Evolutionary conservation across 257 asterid genomes (phyloP).

Genomic region (Cynanchum wilfordii): DNA sequence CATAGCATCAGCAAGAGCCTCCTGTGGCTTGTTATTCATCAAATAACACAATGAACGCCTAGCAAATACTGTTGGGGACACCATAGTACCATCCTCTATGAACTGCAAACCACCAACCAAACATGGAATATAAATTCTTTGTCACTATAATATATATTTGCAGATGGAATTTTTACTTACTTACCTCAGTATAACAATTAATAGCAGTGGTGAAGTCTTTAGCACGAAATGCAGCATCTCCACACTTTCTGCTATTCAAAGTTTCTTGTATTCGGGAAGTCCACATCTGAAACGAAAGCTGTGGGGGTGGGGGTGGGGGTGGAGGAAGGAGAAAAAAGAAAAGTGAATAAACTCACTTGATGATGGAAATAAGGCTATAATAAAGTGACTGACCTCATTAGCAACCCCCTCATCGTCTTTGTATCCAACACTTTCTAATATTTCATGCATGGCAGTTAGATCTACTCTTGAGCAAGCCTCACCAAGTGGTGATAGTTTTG

Average conservation of each 20-base stretch:
- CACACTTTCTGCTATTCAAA: slow-evolving; percentile 36
- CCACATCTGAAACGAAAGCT: slow-evolving; percentile 53
- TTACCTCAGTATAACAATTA: slow-evolving; percentile 34
- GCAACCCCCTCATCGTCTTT: slow-evolving; percentile 40
- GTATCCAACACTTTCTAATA: slow-evolving; percentile 43
- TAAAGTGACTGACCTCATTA: slow-evolving; percentile 33
- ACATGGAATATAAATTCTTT: too few relatives aligned
- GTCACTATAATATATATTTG: too few relatives aligned
- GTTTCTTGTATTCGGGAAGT: slow-evolving; percentile 41
- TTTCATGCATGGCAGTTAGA: slow-evolving; percentile 39
- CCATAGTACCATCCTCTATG: slow-evolving; percentile 32
- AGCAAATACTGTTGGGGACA: slow-evolving; percentile 44
- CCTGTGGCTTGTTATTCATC: slow-evolving; percentile 32
- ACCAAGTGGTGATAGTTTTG: slow-evolving; percentile 38
- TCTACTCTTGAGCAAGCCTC: slow-evolving; percentile 44
- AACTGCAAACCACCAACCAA: slow-evolving; percentile 25
- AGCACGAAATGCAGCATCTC: slow-evolving; percentile 40
- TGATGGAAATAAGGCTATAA: not conserved
- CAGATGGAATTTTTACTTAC: slow-evolving; percentile 6
- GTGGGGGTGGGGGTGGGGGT: too few relatives aligned
- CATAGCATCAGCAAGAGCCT: slow-evolving; percentile 54
- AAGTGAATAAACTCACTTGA: slow-evolving; percentile 2
- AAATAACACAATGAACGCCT: slow-evolving; percentile 43
- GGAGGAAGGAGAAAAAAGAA: slow-evolving; percentile 4
- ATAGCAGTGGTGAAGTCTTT: slow-evolving; percentile 39